phyloP scores from a whole-genome alignment of 2,329 filamentous ascomycete species.

The Samsoniella hepiali region DNA sequence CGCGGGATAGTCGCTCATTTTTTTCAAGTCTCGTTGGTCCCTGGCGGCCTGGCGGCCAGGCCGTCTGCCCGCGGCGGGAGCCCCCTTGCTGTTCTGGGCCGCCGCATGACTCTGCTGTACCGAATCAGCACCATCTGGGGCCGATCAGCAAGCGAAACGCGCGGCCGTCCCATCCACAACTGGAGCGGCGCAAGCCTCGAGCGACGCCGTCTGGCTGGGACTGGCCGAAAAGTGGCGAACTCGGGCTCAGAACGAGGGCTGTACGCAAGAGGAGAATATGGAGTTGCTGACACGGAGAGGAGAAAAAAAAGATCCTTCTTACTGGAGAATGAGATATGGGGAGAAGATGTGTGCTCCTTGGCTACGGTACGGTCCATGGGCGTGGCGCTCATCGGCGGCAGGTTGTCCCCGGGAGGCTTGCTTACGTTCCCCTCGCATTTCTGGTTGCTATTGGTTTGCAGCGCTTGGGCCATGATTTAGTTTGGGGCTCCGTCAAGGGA shows the following conservation, averaged over 20 bases:
- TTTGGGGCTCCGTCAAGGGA: background rate
- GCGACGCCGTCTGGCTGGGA: background rate
- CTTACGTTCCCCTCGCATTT: background rate
- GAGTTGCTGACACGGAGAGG: background rate
- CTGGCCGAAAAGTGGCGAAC: conserved; percentile 13
- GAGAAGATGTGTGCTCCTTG: background rate
- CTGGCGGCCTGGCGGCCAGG: background rate
- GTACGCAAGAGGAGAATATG: background rate
- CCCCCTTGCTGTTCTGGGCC: background rate
- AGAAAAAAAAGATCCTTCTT: background rate
- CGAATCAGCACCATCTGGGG: background rate
- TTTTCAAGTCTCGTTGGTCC: background rate
- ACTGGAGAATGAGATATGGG: background rate
- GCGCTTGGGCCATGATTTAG: background rate
- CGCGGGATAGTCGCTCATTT: background rate
- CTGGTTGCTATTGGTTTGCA: background rate
- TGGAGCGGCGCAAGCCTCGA: conserved; percentile 14
- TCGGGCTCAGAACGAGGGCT: background rate
- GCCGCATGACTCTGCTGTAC: conserved; percentile 6
- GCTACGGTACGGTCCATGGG: background rate
- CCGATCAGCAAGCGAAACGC: conserved; percentile 11
- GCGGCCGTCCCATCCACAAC: conserved; percentile 13
- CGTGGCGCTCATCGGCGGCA: background rate
- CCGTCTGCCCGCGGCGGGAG: background rate
- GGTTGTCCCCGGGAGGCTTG: background rate